Conservation (phyloP, 164 flowering plant genomes). For the Vitis amurensis region DNA sequence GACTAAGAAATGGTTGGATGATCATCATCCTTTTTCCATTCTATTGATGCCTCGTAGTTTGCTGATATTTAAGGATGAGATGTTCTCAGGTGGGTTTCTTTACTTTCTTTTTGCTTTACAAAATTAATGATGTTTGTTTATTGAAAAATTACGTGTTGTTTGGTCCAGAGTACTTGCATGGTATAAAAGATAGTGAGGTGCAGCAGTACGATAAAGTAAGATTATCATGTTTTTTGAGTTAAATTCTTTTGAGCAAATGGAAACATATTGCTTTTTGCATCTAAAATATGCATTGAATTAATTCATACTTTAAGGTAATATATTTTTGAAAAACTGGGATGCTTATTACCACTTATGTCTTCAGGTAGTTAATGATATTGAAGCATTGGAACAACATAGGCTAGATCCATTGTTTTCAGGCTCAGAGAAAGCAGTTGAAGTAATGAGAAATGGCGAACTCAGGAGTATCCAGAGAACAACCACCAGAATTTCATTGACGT, state of each 20-base stretch:
- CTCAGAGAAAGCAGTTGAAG: conserved; percentile 18
- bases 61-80: conserved; percentile 79
- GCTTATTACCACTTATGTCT: neutral
- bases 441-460: conserved; percentile 10
- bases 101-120: neutral
- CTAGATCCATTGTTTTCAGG: conserved; percentile 3
- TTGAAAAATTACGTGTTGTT: conserved; percentile 7
- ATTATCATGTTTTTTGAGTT: neutral
- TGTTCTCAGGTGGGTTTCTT: conserved; percentile 64
- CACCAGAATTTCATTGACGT: conserved; percentile 78
- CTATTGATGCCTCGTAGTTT: conserved; percentile 86
- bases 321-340: neutral
- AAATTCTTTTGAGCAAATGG: neutral
- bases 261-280: no score
- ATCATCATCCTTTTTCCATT: conserved; percentile 54
- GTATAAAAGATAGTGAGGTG: conserved; percentile 57
- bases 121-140: neutral
- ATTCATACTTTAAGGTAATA: neutral
- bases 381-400: conserved; percentile 21
- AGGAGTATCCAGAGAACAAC: conserved; percentile 41
- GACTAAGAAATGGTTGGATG: conserved; percentile 12
- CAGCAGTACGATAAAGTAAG: conserved; percentile 60
- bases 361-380: conserved; percentile 64
- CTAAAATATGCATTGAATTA: neutral
- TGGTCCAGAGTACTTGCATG: conserved; percentile 79